Percentiles rank a stretch among this genome's conserved stretches.
Conservation (phyloP, 1,139 yeast species). For the Geotrichum siamense region DNA sequence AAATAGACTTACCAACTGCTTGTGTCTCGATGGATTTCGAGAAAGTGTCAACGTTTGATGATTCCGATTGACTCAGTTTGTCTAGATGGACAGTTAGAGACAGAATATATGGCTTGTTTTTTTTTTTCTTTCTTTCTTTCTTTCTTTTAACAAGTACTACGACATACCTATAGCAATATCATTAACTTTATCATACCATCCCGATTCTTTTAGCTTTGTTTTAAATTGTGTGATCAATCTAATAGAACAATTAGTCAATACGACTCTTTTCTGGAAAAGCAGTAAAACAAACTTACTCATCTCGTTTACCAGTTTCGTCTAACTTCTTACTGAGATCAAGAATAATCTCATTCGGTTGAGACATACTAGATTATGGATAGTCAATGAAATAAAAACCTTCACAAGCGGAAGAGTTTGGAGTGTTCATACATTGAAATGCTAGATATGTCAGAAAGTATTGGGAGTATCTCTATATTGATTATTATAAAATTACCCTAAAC, state of each 20-base stretch:
- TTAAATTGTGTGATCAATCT: conserved; percentile 40
- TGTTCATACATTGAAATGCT: too few species aligned
- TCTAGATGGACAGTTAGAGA: conserved; percentile 25
- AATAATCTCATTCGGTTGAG: conserved; percentile 43
- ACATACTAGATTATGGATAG: neutral
- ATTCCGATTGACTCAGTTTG: conserved; percentile 37
- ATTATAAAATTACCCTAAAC: too few species aligned
- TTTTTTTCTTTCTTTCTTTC: too few species aligned
- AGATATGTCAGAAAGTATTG: too few species aligned
- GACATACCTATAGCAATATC: conserved; percentile 44
- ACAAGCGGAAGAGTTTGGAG: too few species aligned
- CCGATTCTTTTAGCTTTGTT: conserved; percentile 61
- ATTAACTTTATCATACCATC: conserved; percentile 78
- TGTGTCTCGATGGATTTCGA: conserved; percentile 51
- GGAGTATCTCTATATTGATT: too few species aligned
- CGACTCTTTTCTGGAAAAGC: neutral
- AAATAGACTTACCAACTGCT: conserved; percentile 46
- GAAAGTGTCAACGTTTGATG: conserved; percentile 49
- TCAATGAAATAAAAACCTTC: too few species aligned
- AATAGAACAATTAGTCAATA: neutral
- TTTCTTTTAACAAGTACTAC: too few species aligned
- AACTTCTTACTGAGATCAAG: conserved; percentile 63
- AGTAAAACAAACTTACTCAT: conserved; percentile 34
- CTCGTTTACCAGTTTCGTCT: conserved; percentile 75
- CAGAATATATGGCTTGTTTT: neutral